Base-by-base conservation (phyloP, 2,329 filamentous ascomycete genomes). In the Talaromyces funiculosus region DNA sequence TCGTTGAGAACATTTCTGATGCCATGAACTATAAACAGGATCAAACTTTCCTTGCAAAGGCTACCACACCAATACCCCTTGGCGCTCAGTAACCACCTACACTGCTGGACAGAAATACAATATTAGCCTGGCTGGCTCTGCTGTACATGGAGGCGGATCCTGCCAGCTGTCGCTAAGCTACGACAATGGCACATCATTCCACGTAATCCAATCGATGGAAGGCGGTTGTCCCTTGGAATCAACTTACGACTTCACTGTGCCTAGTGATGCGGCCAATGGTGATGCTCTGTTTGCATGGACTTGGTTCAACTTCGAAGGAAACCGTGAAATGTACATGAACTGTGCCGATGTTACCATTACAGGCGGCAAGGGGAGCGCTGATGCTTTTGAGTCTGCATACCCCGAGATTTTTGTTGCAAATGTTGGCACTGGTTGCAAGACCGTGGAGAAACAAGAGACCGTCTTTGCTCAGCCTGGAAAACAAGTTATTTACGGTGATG, bases 301-400 rank as follows among this genome's bases (percentile, higher is more conserved):
- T 24, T 90, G 87, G 87, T 87, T 89, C 77, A 91, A 91, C 78
- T 78, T 85, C 64, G 74, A 88, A 40, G 89, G 90, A 29, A 92
- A 92, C 76, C 82, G 89, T 54, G 90, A 93, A 73, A 90, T 89
- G 83, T 94, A 94, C 81, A 90, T 91, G 87, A 90, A 91, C 77
- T 94, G 90, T 70, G 89, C 89, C 8, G 80, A 83, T 57, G 82
- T 92, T 67, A 84, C 82, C 63, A 86, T 92, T 42, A 69, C 73
- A 2, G 71, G 71, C 9, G 62, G 59, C 43, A 60, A 33, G 29
- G 63, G 42, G 12, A 47, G 43, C 35, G 58, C 40, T 3, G 64
- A 43, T 16, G 60, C 35, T 22, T 62, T 47, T 42, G 42, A 38
- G 55, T 31, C 33, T 35, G 47, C 47, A 35, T 43, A 38, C 33